Evolutionary conservation across 2,329 filamentous ascomycete species (phyloP).

Genomic region (Alternaria gaisen): DNA sequence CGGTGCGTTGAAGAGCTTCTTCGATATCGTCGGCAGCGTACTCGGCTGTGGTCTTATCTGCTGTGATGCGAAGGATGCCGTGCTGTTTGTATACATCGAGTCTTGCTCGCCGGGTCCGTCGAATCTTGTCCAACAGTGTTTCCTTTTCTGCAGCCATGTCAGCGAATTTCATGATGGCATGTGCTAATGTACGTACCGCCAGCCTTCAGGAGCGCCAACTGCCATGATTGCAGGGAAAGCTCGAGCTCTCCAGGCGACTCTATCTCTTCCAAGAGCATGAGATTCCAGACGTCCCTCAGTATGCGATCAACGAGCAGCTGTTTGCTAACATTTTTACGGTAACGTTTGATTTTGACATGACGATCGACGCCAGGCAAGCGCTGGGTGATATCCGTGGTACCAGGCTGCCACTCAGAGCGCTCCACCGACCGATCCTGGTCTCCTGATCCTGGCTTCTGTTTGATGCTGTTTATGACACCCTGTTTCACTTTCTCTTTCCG

Average conservation of each 20-base stretch:
- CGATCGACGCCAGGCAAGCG: constrained; percentile 37
- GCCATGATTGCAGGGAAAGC: constrained; percentile 45
- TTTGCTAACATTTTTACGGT: constrained; percentile 35
- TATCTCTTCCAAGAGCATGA: constrained; percentile 47
- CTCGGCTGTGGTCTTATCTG: constrained; percentile 48
- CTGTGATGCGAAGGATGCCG: constrained; percentile 48
- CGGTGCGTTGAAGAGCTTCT: constrained; percentile 28
- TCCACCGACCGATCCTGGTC: constrained; percentile 24
- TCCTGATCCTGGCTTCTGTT: constrained; percentile 16
- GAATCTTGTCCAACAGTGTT: constrained; percentile 40
- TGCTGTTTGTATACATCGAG: constrained; percentile 38
- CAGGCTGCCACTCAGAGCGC: constrained; percentile 47
- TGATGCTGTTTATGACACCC: constrained; percentile 29
- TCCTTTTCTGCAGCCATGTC: constrained; percentile 25
- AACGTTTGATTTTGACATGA: constrained; percentile 11
- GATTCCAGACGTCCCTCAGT: constrained; percentile 44
- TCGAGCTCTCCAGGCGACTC: constrained; percentile 49
- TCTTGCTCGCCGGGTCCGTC: constrained; percentile 38
- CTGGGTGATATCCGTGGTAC: constrained; percentile 33
- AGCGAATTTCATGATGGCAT: constrained; percentile 1
- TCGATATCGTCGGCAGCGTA: constrained; percentile 49
- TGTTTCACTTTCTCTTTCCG: constrained; percentile 23
- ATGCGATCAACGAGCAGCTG: constrained; percentile 45
- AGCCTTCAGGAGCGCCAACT: constrained; percentile 40
- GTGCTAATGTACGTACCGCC: constrained; percentile 27